Base-by-base conservation (phyloP, 1,284 basidiomycete genomes). In the Ustanciosporium gigantosporum region DNA sequence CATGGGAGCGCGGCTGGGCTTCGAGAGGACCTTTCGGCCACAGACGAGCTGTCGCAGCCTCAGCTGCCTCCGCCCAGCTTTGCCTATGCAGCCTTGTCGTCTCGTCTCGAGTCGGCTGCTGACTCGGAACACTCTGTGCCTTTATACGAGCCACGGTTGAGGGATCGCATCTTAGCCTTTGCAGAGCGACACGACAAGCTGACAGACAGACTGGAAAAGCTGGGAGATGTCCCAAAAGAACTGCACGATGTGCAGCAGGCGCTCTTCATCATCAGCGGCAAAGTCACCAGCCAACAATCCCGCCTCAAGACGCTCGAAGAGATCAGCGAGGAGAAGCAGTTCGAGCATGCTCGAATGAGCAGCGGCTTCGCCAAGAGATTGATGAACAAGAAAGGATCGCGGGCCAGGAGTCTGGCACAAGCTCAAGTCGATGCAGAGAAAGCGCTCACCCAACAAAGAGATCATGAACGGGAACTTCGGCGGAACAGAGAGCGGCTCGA, bases 91-190 rank as follows among this genome's bases (percentile, higher is more conserved):
- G n/a, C n/a, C n/a, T n/a, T n/a, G n/a, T n/a, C n/a, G n/a, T n/a
- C n/a, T n/a, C n/a, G n/a, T n/a, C n/a, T n/a, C n/a, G n/a, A n/a
- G n/a, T n/a, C n/a, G n/a, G n/a, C n/a, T n/a, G 47, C 58, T 19
- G 36, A 46, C 14, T 55, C 51, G 17, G 44, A 51, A 17, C 44
- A 36, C 9, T 42, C 48, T 1, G 53, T 50, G 4, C 60, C 60
- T 22, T 49, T 48, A n/a, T 64, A 64, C 19, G 41, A 40, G 19
- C 55, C 56, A 5, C 61, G 50, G 19, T 37, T 65, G 2, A 46
- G 51, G 3, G 46, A 59, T 19, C 35, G 56, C 14, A 48, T 65
- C 25, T 25, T 35, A 9, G 51, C 35, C 31, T 50, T 41, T 15
- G 46, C 46, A 36, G 42, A 49, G 9, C 38, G 51, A 11, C 61